Evolutionary conservation across 2,329 filamentous ascomycete genomes (phyloP).

Genomic region (Cercospora janseana): DNA sequence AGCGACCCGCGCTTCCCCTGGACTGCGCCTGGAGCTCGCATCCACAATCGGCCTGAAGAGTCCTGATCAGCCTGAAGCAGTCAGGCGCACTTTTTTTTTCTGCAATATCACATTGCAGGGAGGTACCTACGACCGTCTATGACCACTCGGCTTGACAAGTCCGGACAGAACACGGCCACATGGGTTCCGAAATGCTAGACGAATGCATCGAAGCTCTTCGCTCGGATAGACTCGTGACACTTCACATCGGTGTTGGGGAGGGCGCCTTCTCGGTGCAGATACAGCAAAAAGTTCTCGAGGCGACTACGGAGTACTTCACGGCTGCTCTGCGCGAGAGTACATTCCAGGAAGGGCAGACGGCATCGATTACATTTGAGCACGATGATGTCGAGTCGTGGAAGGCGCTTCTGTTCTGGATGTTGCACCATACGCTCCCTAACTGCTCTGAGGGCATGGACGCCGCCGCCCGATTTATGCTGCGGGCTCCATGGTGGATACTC

Average conservation of each 20-base stretch:
- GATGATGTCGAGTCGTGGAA: constrained; percentile 17
- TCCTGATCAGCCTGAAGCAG: too few relatives aligned
- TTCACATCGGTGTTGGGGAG: background rate
- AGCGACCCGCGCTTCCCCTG: too few relatives aligned
- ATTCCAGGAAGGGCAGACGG: constrained; percentile 4
- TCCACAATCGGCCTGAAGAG: too few relatives aligned
- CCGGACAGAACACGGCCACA: background rate
- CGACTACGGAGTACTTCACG: constrained; percentile 1
- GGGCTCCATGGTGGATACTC: constrained; percentile 12
- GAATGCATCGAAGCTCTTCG: background rate
- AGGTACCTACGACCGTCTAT: too few relatives aligned
- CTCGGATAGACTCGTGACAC: constrained; percentile 8
- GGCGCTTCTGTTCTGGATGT: constrained; percentile 13
- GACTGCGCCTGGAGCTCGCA: too few relatives aligned
- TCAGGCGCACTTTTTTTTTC: too few relatives aligned
- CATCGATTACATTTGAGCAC: constrained; percentile 2
- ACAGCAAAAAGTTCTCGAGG: constrained; percentile 7
- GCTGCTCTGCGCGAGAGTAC: background rate
- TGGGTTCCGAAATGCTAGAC: too few relatives aligned
- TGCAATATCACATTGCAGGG: too few relatives aligned
- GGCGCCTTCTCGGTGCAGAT: background rate
- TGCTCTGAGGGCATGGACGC: background rate
- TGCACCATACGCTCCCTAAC: background rate
- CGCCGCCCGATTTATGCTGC: background rate
- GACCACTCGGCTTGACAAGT: too few relatives aligned